A percentile compares a stretch with the other conserved stretches of the same genome.
Conservation (phyloP, 441 rosid species). For the Manihot esculenta region DNA sequence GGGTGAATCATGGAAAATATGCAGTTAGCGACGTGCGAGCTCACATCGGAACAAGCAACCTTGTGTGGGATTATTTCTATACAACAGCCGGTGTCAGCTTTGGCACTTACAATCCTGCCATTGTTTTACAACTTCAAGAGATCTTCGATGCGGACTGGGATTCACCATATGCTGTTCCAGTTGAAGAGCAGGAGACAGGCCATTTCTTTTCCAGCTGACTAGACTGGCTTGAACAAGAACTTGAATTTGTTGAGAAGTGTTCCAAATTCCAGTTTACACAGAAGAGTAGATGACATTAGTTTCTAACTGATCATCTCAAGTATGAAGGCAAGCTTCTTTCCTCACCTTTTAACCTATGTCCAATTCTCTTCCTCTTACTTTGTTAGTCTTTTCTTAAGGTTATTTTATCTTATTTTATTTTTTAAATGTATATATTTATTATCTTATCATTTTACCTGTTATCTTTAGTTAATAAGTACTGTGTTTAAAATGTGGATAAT, state of each 20-base stretch:
- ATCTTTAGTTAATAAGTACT: too few relatives aligned
- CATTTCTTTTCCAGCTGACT: conserved; percentile 35
- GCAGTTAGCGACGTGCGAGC: conserved; percentile 68
- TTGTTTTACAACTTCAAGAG: conserved; percentile 70
- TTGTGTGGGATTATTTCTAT: conserved; percentile 88
- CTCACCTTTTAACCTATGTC: too few relatives aligned
- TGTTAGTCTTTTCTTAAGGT: too few relatives aligned
- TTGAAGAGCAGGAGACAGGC: conserved; percentile 36
- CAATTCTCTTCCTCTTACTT: too few relatives aligned
- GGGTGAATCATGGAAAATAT: conserved; percentile 85
- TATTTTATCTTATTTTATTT: too few relatives aligned
- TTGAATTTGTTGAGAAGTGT: conserved; percentile 10
- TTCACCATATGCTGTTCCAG: conserved; percentile 70
- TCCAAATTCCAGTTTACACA: not conserved
- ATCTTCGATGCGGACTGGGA: conserved; percentile 88
- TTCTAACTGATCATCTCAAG: not conserved
- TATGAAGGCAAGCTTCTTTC: too few relatives aligned
- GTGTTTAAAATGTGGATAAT: too few relatives aligned
- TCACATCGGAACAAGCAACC: conserved; percentile 80
- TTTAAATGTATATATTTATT: too few relatives aligned
- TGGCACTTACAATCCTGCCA: conserved; percentile 58
- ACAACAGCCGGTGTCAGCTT: conserved; percentile 83
- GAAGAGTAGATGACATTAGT: not conserved
- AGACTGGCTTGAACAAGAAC: conserved; percentile 1
- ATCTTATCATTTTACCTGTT: too few relatives aligned